Evolutionary conservation across 1,139 yeast species (phyloP).

Genomic region (Debaryomyces udenii): DNA sequence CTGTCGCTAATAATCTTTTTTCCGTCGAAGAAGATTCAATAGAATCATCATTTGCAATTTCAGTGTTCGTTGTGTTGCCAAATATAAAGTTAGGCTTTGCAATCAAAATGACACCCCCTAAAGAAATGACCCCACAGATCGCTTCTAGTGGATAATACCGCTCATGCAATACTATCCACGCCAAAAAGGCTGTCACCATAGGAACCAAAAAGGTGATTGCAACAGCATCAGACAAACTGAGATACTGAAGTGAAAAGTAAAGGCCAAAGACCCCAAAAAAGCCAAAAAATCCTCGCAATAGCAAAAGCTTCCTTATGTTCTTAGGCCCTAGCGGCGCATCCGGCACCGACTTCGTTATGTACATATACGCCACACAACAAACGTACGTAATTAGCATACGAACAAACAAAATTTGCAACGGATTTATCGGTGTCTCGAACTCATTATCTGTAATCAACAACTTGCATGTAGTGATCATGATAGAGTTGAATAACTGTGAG

Average conservation of each 20-base stretch:
- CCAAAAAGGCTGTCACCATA: constrained; percentile 72
- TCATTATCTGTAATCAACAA: constrained; percentile 65
- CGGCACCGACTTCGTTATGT: constrained; percentile 49
- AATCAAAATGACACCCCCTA: constrained; percentile 75
- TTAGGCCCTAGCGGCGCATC: constrained; percentile 76
- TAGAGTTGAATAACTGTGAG: constrained; percentile 71
- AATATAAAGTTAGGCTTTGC: constrained; percentile 81
- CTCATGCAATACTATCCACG: constrained; percentile 69
- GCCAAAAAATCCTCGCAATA: constrained; percentile 73
- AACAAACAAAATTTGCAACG: constrained; percentile 73
- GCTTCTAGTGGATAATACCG: constrained; percentile 69
- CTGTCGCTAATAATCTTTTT: constrained; percentile 57
- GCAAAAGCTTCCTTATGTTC: constrained; percentile 54
- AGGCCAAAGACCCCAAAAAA: constrained; percentile 78
- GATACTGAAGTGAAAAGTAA: constrained; percentile 72
- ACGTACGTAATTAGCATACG: constrained; percentile 74
- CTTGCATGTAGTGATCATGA: constrained; percentile 77
- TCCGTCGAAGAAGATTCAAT: constrained; percentile 45
- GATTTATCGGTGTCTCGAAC: constrained; percentile 62
- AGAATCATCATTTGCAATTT: constrained; percentile 30
- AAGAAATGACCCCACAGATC: constrained; percentile 66
- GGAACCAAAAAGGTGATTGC: constrained; percentile 82
- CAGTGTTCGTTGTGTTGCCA: constrained; percentile 44
- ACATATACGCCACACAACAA: constrained; percentile 60
- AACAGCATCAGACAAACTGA: constrained; percentile 75